Conservation (phyloP, 345 rosid genomes). For the Reutealis trisperma region DNA sequence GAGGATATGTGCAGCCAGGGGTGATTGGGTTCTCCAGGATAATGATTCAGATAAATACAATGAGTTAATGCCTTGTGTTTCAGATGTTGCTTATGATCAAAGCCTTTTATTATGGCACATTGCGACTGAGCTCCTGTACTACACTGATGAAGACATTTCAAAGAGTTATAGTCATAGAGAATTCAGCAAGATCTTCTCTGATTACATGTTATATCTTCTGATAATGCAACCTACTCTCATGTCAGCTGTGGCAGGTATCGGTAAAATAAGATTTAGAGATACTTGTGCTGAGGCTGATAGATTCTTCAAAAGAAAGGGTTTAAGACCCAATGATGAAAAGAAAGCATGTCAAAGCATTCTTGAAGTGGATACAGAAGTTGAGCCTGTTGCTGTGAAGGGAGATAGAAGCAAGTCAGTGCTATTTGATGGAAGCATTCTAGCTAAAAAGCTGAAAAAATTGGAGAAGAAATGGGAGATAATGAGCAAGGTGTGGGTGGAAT, state of each 20-base stretch:
- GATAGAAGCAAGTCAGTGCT: constrained; percentile 63
- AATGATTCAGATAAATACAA: not conserved
- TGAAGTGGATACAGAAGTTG: constrained; percentile 28
- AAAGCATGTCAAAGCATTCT: constrained; percentile 28
- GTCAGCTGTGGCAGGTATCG: constrained; percentile 54
- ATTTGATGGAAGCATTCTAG: constrained; percentile 60
- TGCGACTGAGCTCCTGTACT: constrained; percentile 58
- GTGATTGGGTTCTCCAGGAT: constrained; percentile 52
- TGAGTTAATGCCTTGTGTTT: constrained; percentile 35
- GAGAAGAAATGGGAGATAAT: constrained; percentile 51
- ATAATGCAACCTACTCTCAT: constrained; percentile 48
- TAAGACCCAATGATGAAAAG: not conserved
- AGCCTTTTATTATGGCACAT: constrained; percentile 50
- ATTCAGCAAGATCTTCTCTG: constrained; percentile 49
- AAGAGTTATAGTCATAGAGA: constrained; percentile 1
- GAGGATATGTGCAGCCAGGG: constrained; percentile 52
- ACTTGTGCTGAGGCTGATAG: constrained; percentile 45
- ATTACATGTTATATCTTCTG: constrained; percentile 64
- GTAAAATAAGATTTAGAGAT: constrained; percentile 51
- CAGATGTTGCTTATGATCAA: constrained; percentile 16
- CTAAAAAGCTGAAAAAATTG: constrained; percentile 40
- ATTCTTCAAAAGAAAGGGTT: constrained; percentile 37
- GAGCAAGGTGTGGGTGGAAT: constrained; percentile 65
- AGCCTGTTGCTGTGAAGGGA: constrained; percentile 50
- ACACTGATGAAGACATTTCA: not conserved